A percentile compares a stretch with the other conserved stretches of the same genome.
These are phyloP conservation scores for Colletotrichum sp. DNA, from an alignment of 2,329 filamentous ascomycete genomes.

Conservation along the genomic window DNA sequence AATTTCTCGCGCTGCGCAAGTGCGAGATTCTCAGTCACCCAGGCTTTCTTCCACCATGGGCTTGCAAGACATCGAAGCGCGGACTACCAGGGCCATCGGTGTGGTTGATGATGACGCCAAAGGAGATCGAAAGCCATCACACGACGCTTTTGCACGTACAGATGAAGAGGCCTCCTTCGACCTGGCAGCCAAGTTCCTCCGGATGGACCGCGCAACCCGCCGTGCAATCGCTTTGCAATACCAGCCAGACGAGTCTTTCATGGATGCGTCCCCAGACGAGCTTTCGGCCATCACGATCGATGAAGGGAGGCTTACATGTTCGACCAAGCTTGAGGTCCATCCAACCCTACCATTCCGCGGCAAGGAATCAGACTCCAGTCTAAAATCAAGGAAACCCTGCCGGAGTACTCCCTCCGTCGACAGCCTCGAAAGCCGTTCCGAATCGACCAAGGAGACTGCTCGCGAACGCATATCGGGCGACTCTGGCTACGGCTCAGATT, in stretches of 20 bases:
- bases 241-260: neutral
- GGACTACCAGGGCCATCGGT: neutral
- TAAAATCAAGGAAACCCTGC: neutral
- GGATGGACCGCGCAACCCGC: neutral
- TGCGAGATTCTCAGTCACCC: neutral
- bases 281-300: neutral
- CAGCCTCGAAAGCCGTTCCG: neutral
- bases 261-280: neutral
- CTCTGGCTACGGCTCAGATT: slow-evolving; percentile 7
- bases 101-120: neutral
- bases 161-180: slow-evolving; percentile 1
- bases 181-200: neutral
- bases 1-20: neutral
- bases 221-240: neutral
- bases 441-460: neutral
- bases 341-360: neutral
- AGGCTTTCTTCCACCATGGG: neutral
- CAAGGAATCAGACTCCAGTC: neutral
- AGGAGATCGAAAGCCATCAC: neutral
- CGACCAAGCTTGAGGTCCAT: neutral
- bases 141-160: neutral
- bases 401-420: neutral
- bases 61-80: neutral
- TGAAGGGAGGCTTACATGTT: neutral
- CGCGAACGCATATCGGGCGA: neutral